Conservation (phyloP, 2,329 filamentous ascomycete species). For the Huntiella bhutanensis region DNA sequence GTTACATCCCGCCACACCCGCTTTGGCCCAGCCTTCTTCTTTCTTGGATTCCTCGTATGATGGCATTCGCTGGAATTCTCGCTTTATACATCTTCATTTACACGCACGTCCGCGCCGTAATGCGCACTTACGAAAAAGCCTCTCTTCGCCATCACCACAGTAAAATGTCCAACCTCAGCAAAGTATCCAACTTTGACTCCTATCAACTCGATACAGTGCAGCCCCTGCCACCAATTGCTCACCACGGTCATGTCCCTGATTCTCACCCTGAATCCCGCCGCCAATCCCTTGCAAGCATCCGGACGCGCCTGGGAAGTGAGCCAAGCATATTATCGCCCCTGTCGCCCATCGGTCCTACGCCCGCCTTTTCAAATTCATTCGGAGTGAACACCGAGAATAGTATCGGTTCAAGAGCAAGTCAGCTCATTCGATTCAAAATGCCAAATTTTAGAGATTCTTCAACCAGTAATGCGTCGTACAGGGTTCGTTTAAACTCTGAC, state of each 20-base stretch:
- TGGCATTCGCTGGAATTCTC: constrained; percentile 46
- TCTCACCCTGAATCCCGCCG: constrained; percentile 14
- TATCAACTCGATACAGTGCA: constrained; percentile 13
- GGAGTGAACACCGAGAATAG: background rate
- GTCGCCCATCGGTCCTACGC: background rate
- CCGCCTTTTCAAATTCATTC: constrained; percentile 4
- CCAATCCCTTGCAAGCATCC: background rate
- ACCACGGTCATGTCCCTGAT: constrained; percentile 18
- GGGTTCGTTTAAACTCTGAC: constrained; percentile 8
- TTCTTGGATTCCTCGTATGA: constrained; percentile 55
- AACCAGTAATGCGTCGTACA: background rate
- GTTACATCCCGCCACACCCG: constrained; percentile 46
- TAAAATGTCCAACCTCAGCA: constrained; percentile 3
- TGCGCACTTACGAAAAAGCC: constrained; percentile 9
- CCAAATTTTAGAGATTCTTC: constrained; percentile 4
- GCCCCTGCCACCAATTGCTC: constrained; percentile 17
- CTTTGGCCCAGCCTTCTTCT: constrained; percentile 51
- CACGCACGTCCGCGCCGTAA: constrained; percentile 33
- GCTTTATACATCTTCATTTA: constrained; percentile 52
- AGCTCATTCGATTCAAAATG: constrained; percentile 8
- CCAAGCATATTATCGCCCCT: background rate
- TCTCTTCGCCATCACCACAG: constrained; percentile 4
- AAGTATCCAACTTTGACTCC: constrained; percentile 1
- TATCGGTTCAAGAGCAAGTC: constrained; percentile 1
- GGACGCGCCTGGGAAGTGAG: constrained; percentile 1